Evolutionary conservation across 2,329 filamentous ascomycete species (phyloP), one percentile per base, ranked within the genome.

Genomic region (Xylaria sp.): DNA sequence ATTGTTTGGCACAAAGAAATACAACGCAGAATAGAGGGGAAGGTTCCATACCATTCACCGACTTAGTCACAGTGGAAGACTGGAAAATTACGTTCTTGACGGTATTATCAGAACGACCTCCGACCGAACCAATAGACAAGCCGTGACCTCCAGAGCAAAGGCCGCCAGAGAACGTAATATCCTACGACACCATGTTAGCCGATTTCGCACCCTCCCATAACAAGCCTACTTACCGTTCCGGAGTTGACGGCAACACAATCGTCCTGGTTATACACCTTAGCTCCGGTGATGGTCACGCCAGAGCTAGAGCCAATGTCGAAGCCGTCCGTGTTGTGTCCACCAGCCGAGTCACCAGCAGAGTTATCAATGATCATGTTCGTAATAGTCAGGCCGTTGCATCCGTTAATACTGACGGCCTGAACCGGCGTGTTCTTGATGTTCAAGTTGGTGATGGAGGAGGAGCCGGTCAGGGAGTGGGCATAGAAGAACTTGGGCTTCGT

Each of bases 401-500:
- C 73, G 75, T 86, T 82, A 69, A 83, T 78, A 61, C 74, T 82
- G 78, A 88, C 85, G 48, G 78, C 81, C 72, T 88, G 86, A 4
- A 87, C 84, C 2, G 86, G 86, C 12, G 84, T 83, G 77, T 88
- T 87, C 75, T 83, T 80, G 72, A 88, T 80, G 69, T 84, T 85
- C 54, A 88, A 75, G 62, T 80, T 79, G 27, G 76, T 79, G 77
- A 89, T 87, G 34, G 75, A 77, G 4, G 75, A 78, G 4, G 86
- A 88, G 42, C 77, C 61, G 3, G 64, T 85, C 64, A 90, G 74
- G 64, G 79, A 80, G 75, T 89, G 84, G 5, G 83, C 82, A 62
- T 81, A 82, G 82, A 89, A 89, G 80, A 90, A 88, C 81, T 88
- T 85, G 58, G 89, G 89, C 84, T 91, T 91, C 27, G 78, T 86